Percentiles rank a stretch among this genome's conserved stretches.
Conservation (phyloP, 768 basidiomycete genomes). For the Boletales sp. region DNA sequence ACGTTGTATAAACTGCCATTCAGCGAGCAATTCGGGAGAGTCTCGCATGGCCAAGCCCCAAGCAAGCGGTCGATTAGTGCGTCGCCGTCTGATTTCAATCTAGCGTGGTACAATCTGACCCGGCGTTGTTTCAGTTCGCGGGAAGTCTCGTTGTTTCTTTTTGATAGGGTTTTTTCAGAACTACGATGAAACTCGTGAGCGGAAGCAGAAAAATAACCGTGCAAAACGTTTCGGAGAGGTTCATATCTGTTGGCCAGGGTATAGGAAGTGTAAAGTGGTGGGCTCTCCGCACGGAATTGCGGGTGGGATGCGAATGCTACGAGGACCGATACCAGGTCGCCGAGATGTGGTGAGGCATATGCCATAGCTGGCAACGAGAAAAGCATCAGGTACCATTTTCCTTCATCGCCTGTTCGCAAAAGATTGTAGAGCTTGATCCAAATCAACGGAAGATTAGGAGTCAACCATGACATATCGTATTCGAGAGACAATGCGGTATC, state of each 20-base stretch:
- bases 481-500: constrained; percentile 7
- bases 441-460: constrained; percentile 8
- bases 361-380: constrained; percentile 33
- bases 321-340: constrained; percentile 22
- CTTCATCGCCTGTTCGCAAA: constrained; percentile 11
- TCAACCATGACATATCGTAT: constrained; percentile 31
- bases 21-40: constrained; percentile 1
- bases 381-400: constrained; percentile 18
- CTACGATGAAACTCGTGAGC: constrained; percentile 4
- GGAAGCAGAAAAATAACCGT: neutral
- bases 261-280: constrained; percentile 12
- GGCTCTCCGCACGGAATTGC: constrained; percentile 5
- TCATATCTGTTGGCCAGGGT: constrained; percentile 6
- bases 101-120: neutral
- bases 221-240: neutral
- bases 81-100: constrained; percentile 2
- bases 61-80: constrained; percentile 1
- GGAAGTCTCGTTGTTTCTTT: neutral
- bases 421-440: constrained; percentile 31
- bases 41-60: constrained; percentile 16
- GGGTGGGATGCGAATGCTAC: constrained; percentile 26
- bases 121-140: neutral
- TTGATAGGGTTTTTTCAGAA: constrained; percentile 1
- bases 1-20: constrained; percentile 1
- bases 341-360: constrained; percentile 17